phyloP scores from a whole-genome alignment of 2,329 filamentous ascomycete species.

The Alternaria brassicae region DNA sequence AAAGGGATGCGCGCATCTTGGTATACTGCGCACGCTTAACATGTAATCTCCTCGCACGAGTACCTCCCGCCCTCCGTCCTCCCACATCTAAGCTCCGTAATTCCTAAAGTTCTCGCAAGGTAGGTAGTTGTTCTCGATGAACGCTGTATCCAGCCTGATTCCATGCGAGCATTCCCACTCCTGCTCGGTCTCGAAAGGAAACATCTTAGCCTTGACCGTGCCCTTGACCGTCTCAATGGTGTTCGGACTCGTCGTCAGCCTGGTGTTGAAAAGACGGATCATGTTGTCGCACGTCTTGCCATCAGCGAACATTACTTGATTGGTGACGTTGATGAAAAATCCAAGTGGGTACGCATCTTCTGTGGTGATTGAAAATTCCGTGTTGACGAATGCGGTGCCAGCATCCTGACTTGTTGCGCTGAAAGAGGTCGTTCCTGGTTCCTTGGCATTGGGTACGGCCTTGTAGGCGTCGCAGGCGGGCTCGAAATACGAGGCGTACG shows the following conservation, averaged over 20 bases:
- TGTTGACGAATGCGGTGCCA: constrained; percentile 30
- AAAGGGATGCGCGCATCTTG: background rate
- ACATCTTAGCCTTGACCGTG: constrained; percentile 37
- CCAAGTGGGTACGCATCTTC: constrained; percentile 49
- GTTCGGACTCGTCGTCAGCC: constrained; percentile 47
- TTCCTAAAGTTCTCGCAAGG: constrained; percentile 42
- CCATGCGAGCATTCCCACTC: constrained; percentile 45
- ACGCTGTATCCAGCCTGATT: constrained; percentile 48
- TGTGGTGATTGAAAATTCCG: constrained; percentile 18
- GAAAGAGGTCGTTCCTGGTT: constrained; percentile 32
- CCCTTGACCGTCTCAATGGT: constrained; percentile 46
- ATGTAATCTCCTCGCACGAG: background rate
- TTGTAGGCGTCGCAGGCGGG: constrained; percentile 61
- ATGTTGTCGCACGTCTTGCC: constrained; percentile 55
- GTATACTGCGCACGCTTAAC: background rate
- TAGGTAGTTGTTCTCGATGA: constrained; percentile 52
- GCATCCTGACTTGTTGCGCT: constrained; percentile 22
- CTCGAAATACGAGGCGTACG: constrained; percentile 54
- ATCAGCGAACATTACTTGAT: constrained; percentile 60
- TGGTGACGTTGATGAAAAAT: constrained; percentile 61
- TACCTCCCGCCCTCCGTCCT: background rate
- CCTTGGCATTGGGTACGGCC: constrained; percentile 29
- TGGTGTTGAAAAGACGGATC: constrained; percentile 57
- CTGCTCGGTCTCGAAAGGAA: constrained; percentile 40
- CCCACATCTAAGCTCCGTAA: constrained; percentile 20